Base-by-base conservation (phyloP, 148 eudicot genomes). In the Chenopodium formosanum region DNA sequence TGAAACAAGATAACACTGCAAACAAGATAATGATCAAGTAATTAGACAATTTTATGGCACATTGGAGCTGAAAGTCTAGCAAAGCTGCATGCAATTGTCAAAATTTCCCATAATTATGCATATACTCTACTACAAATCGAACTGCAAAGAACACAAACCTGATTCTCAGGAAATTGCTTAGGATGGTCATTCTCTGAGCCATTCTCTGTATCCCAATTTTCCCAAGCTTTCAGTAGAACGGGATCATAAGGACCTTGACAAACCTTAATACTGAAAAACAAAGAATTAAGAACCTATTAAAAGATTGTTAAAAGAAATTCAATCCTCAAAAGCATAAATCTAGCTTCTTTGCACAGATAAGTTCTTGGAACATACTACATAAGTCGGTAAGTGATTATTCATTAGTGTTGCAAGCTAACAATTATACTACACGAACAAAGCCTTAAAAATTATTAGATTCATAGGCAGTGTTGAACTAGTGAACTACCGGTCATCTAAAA, bases 181-280 rank as follows among this genome's bases (percentile, higher is more conserved):
- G 99, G 98, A 78, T 94, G 90, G 85, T 96, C 99, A 82, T 94
- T 96, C 86, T 94, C 97, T 82, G 99, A 94, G 82, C 87, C 84
- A 87, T 92, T 90, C 85, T 90, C 84, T 27, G 73, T 84, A 77
- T 94, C 98, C 97, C 98, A 92, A 50, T 83, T 86, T 82, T 94
- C 99, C 98, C 99, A 96, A 31, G 98, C 98, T 88, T 80, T 86
- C 81, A 94, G 74, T 72, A 96, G 80, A 58, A 90, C 84, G 78
- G 88, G 89, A 88, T 95, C 93, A 83, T 95, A 93, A 46, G 80
- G 86, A 74, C 98, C 98, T 88, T 89, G 90, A 86, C 98, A 95
- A 68, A 95, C 97, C 86, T 85, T 88, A 78, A 92, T 84, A 76
- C 98, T 95, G 87, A 68, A 71, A 22, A 67, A 81, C 73, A 2